Evolutionary conservation across 768 basidiomycete genomes (phyloP), one percentile per base, ranked within the genome.

Genomic region (Sporobolomyces phaffii): DNA sequence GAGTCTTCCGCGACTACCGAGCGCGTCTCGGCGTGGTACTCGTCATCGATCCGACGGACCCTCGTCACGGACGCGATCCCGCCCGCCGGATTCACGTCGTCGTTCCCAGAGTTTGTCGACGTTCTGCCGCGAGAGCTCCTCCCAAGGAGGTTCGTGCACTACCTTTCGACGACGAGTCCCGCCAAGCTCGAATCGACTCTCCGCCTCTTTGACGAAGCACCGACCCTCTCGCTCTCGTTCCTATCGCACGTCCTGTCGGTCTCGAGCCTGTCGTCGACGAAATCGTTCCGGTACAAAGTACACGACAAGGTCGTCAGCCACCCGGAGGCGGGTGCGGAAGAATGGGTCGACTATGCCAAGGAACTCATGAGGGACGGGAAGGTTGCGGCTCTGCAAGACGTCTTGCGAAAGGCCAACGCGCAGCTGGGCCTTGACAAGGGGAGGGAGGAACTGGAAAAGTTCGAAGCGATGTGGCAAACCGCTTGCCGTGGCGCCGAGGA

Each of bases 1-100:
- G 40, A 36, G 2, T 4, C 40, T 31, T 63, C 66, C 1, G 56
- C 65, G 3, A 24, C 4, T 8, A 9, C 38, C 9, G 38, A 38
- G 38, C 34, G 48, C 0, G 51, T 64, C 50, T 44, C 36, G 22
- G 5, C 2, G 20, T 70, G 69, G 69, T 70, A 70, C 53, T 26
- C n/a, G 22, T 1, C 33, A 13, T 60, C 69, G 41, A 62, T 70
- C 57, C 61, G 48, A 0, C 56, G 69, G 0, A 34, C 50, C 7
- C 58, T 70, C 48, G 43, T 66, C 20, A 65, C 69, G 9, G 65
- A 70, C 36, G 69, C 69, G 5, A 29, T 63, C n/a, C 69, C 64
- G 3, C 69, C 65, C 0, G 36, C 65, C 1, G 24, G 3, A 20
- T 70, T 70, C 26, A 11, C 18, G n/a, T 54, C 65, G 28, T 29